Evolutionary conservation across 805 yeast genomes (phyloP), one percentile per base, ranked within the genome.

Genomic region (Candida sanyiensis): DNA sequence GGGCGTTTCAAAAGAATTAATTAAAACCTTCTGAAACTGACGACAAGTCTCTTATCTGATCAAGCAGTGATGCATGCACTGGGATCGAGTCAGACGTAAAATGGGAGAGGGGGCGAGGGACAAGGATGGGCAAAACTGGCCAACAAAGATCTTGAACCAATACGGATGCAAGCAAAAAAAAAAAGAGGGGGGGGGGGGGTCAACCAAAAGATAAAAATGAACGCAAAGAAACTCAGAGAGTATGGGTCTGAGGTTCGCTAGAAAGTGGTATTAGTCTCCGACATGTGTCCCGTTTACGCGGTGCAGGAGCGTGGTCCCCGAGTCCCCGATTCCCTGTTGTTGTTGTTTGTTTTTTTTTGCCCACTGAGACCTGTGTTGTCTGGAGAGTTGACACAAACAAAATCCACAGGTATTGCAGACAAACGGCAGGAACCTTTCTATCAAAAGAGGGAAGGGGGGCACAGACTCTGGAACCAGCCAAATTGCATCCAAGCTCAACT

Each of bases 1-100:
- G 29, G 29, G 17, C 17, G n/a, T n/a, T 8, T 35, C 47, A 44
- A 47, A 51, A 50, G 52, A 38, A 47, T 52, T 54, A 52, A 42
- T 42, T 46, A 54, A 54, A 51, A 54, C 47, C 56, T 54, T 52
- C 51, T 35, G 43, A 39, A 22, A 23, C 16, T 13, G 20, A n/a
- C 8, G 21, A n/a, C 34, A 31, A 31, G 34, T 31, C 34, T n/a
- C 18, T 13, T 31, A 15, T 21, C 26, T 21, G 32, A 28, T 28
- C 32, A 15, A 31, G n/a, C 18, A 20, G 26, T 31, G 18, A 25
- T 16, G n/a, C 34, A 31, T 20, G 12, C 34, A 31, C 34, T 31
- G 22, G 25, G 8, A 31, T 13, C 16, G 32, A 18, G 32, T 18
- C 32, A 28, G 22, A 28, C 12, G 32, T 18, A 28, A n/a, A n/a